Conservation (phyloP, 257 asterid species). For the Solanum lignicaule region DNA sequence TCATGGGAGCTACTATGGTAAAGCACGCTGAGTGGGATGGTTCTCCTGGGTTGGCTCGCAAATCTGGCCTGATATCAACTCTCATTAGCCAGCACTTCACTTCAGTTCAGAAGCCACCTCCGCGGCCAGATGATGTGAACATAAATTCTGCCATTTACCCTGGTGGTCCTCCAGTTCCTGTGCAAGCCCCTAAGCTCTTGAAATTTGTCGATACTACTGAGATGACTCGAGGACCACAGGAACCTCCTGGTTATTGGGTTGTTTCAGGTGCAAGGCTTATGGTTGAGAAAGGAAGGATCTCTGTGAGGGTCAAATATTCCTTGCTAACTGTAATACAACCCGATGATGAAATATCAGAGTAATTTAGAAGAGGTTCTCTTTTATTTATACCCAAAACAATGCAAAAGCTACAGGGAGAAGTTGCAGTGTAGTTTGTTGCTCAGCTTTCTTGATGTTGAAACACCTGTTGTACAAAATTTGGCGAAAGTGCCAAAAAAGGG, state of each 20-base stretch:
- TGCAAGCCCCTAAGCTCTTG: conserved; percentile 66
- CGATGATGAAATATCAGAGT: conserved; percentile 50
- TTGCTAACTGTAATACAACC: conserved; percentile 63
- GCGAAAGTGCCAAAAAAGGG: not conserved
- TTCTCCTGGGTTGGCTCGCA: conserved; percentile 77
- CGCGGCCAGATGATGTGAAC: conserved; percentile 83
- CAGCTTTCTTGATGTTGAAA: not conserved
- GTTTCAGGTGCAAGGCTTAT: conserved; percentile 91
- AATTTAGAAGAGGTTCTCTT: conserved; percentile 8
- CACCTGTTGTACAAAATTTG: not conserved
- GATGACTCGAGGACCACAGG: conserved; percentile 95
- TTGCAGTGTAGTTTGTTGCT: not conserved
- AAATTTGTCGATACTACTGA: conserved; percentile 84
- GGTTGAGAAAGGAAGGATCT: conserved; percentile 85
- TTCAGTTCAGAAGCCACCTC: conserved; percentile 64
- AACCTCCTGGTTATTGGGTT: conserved; percentile 95
- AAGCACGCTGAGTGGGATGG: conserved; percentile 96
- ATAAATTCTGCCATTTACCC: conserved; percentile 93
- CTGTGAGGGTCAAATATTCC: conserved; percentile 72
- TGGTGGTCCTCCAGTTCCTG: conserved; percentile 88
- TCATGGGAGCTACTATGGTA: conserved; percentile 51
- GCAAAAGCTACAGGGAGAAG: not conserved
- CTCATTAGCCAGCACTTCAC: conserved; percentile 86
- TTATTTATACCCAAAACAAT: not conserved
- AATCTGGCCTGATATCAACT: conserved; percentile 92